Base-by-base conservation (phyloP, 768 basidiomycete species). In the Amanita phalloides region DNA sequence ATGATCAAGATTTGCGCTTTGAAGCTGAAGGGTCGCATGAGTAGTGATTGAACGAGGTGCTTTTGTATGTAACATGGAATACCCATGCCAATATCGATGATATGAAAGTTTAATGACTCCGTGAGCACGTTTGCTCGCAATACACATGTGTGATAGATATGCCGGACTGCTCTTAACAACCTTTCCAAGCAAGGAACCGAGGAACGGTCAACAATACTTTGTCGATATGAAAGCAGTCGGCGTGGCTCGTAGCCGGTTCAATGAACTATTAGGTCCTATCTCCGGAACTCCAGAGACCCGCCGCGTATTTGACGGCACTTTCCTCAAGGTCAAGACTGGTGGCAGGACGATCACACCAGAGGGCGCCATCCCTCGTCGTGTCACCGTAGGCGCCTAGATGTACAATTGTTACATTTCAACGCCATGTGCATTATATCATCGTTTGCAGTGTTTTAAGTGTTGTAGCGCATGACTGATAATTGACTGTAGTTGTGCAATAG, bases 181-280 rank as follows among this genome's bases (percentile, higher is more conserved):
- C 6, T 28, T 28, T 3, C 6, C 26, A 28, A 28, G 26, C 26
- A 28, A 28, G 26, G 26, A 28, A 28, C 3, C 6, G 6, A 4
- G 64, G 54, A 70, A 76, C 50, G 83, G 81, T 43, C 72, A 86
- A 54, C 66, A 69, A 55, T 68, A 75, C 6, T 59, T 73, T 39
- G 74, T 90, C n/a, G 78, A 89, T 60, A 52, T 56, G 14, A 66
- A 67, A 42, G 86, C 78, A 10, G 77, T 80, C 17, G 58, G 62
- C 9, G 64, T 73, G n/a, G n/a, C n/a, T n/a, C n/a, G n/a, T n/a
- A n/a, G n/a, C 54, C 72, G 78, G 59, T 87, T 90, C 65, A 76
- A 86, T 58, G 64, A 67, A 39, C 70, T 89, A 25, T 68, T 91
- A 55, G 87, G 88, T 26, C 66, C 71, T 9, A 66, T 79, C 41